Conservation (phyloP, 2,329 filamentous ascomycete genomes). For the Metarhizium brunneum region DNA sequence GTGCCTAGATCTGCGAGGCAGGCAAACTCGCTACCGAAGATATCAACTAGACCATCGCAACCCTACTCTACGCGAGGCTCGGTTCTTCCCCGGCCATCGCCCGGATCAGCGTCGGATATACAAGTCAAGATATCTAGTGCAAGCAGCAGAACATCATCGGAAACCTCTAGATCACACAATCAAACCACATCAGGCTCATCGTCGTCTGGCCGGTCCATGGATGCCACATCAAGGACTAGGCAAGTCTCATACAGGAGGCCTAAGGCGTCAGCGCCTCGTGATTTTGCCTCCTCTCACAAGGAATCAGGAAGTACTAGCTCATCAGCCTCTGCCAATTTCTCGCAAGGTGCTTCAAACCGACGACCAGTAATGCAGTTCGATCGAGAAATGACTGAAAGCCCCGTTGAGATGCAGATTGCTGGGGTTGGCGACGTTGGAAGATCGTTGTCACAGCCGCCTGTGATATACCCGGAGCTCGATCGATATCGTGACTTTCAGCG, state of each 20-base stretch:
- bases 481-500: constrained; percentile 43
- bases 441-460: constrained; percentile 29
- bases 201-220: constrained; percentile 24
- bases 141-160: constrained; percentile 22
- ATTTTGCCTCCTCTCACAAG: constrained; percentile 29
- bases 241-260: not conserved
- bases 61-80: constrained; percentile 13
- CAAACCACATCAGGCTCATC: constrained; percentile 24
- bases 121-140: constrained; percentile 31
- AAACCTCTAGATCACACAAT: constrained; percentile 20
- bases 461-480: constrained; percentile 52
- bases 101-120: constrained; percentile 22
- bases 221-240: constrained; percentile 24
- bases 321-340: constrained; percentile 24
- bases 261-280: constrained; percentile 13
- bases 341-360: constrained; percentile 26
- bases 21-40: constrained; percentile 9
- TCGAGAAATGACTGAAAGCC: constrained; percentile 32
- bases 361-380: constrained; percentile 28
- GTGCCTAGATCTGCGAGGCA: constrained; percentile 10
- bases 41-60: constrained; percentile 14
- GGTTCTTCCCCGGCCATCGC: constrained; percentile 14
- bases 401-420: constrained; percentile 31
- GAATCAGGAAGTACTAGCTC: constrained; percentile 30
- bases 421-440: constrained; percentile 32